These are phyloP conservation scores for Sporisorium graminicola DNA, from an alignment of 1,284 basidiomycete genomes.

Conservation along the genomic window DNA sequence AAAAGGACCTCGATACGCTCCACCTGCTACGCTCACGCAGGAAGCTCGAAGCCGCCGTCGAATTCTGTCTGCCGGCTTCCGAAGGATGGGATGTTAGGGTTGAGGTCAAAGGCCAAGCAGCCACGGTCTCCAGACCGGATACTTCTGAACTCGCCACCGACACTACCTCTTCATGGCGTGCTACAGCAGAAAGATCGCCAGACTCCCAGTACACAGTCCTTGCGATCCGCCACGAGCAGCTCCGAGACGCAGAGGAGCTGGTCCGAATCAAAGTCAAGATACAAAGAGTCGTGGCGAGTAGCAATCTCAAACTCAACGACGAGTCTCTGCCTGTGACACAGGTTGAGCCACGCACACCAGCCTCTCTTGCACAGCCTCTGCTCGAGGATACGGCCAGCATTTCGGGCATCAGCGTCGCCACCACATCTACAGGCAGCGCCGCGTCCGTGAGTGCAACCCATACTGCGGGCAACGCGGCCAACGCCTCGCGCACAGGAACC, in stretches of 20 bases:
- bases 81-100: conserved; percentile 92
- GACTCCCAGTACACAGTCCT: conserved; percentile 30
- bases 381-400: conserved; percentile 57
- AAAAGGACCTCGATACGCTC: conserved; percentile 50
- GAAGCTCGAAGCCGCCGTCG: conserved; percentile 80
- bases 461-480: conserved; percentile 16
- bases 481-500: conserved; percentile 76
- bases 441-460: conserved; percentile 23
- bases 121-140: not conserved
- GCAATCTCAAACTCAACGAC: conserved; percentile 56
- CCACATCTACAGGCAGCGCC: conserved; percentile 44
- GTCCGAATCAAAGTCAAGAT: conserved; percentile 49
- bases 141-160: conserved; percentile 70
- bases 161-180: conserved; percentile 79
- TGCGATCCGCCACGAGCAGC: conserved; percentile 29
- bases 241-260: conserved; percentile 45
- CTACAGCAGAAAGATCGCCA: conserved; percentile 56
- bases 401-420: conserved; percentile 54
- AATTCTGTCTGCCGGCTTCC: conserved; percentile 80
- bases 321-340: conserved; percentile 28
- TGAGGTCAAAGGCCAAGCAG: conserved; percentile 51
- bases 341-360: conserved; percentile 33
- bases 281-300: conserved; percentile 58
- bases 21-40: conserved; percentile 73
- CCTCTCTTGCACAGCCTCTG: conserved; percentile 24